Evolutionary conservation across 208 protist species (phyloP).

Genomic region (Acanthamoeba culbertsoni): DNA sequence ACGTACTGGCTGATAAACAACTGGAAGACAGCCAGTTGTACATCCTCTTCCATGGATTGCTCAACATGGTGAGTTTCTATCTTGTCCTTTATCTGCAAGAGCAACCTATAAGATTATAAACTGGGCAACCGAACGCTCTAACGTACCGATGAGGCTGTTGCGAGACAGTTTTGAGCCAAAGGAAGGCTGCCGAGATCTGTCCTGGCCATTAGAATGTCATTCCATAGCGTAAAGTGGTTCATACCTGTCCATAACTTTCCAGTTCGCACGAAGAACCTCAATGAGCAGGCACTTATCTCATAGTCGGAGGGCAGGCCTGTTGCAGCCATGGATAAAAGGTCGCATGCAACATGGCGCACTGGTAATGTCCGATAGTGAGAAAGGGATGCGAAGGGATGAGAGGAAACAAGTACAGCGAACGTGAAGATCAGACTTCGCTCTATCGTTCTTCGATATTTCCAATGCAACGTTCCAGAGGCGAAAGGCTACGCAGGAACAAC

Average conservation of each 20-base stretch:
- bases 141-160: not conserved
- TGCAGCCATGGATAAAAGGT: not conserved
- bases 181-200: not conserved
- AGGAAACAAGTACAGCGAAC: not conserved
- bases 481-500: not conserved
- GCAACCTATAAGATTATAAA: not conserved
- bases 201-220: too few species aligned
- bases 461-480: conserved; percentile 20
- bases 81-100: not conserved
- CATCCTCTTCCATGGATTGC: not conserved
- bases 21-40: not conserved
- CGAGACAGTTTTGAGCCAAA: not conserved
- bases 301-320: not conserved
- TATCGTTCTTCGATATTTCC: not conserved
- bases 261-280: not conserved
- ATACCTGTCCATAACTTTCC: conserved; percentile 11
- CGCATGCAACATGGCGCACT: conserved; percentile 11
- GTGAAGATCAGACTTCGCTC: not conserved
- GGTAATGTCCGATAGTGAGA: not conserved
- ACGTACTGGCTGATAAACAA: not conserved
- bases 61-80: not conserved
- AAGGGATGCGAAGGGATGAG: not conserved
- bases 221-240: too few species aligned
- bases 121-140: not conserved
- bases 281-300: not conserved